Conservation (phyloP, 1,284 basidiomycete species). For the Coniferiporia sulphurascens region DNA sequence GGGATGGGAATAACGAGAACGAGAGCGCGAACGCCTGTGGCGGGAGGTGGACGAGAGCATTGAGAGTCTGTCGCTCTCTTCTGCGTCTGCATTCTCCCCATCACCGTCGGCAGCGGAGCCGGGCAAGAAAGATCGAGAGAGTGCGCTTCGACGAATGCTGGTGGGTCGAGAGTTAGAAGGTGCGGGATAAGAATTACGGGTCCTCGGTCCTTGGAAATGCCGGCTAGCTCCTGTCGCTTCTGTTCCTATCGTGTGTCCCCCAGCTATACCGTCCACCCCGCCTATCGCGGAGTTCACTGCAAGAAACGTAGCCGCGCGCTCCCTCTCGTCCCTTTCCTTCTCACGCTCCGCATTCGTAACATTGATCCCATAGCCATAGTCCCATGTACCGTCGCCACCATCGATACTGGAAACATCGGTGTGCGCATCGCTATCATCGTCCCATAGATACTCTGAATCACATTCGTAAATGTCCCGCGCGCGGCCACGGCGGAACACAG, state of each 20-base stretch:
- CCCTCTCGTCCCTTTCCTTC: conserved; percentile 6
- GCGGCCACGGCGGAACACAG: conserved; percentile 11
- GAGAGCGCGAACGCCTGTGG: not conserved
- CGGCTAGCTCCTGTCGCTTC: not conserved
- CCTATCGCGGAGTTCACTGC: not conserved
- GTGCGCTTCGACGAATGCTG: conserved; percentile 8
- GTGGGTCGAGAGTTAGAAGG: not conserved
- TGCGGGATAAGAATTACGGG: conserved; percentile 10
- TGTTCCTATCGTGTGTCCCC: not conserved
- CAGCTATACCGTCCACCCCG: not conserved
- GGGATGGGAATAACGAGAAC: not conserved
- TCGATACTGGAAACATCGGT: conserved; percentile 6
- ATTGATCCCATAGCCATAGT: conserved; percentile 14
- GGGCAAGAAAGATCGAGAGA: not conserved
- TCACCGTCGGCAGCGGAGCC: not conserved
- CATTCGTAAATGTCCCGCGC: conserved; percentile 1
- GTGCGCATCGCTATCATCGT: conserved; percentile 1
- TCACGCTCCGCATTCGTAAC: conserved; percentile 14
- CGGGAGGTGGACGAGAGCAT: conserved; percentile 10
- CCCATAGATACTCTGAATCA: not conserved
- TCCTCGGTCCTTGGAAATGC: not conserved
- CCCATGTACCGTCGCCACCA: conserved; percentile 13
- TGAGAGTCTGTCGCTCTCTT: conserved; percentile 4
- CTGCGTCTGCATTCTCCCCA: not conserved
- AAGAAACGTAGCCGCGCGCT: conserved; percentile 3